phyloP scores from a whole-genome alignment of 495 filamentous ascomycete genomes.

The Penicillium tannophilum region DNA sequence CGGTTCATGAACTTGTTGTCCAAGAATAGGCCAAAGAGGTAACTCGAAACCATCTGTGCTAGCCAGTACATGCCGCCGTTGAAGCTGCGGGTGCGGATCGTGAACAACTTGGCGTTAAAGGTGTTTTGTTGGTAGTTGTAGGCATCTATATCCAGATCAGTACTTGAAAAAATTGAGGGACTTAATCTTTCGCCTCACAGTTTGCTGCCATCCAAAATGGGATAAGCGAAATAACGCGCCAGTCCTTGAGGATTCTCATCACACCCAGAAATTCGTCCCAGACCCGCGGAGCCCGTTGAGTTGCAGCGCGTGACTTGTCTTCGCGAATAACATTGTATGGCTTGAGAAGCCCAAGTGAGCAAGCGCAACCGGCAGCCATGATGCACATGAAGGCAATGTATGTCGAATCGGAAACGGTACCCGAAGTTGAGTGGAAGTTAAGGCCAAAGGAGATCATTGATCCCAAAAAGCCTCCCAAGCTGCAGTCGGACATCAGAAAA shows the following conservation, averaged over 20 bases:
- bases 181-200: not conserved
- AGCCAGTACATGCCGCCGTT: slow-evolving; percentile 10
- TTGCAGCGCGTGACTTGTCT: slow-evolving; percentile 7
- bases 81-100: slow-evolving; percentile 5
- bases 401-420: slow-evolving; percentile 6
- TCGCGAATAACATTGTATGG: slow-evolving; percentile 11
- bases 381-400: slow-evolving; percentile 14
- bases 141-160: not conserved
- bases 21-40: slow-evolving; percentile 9
- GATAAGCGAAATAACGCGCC: slow-evolving; percentile 8
- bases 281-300: not conserved
- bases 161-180: not conserved
- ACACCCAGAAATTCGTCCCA: slow-evolving; percentile 4
- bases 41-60: slow-evolving; percentile 10
- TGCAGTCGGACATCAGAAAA: not conserved
- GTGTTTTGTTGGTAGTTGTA: slow-evolving; percentile 13
- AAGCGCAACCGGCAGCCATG: slow-evolving; percentile 6
- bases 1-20: slow-evolving; percentile 12
- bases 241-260: slow-evolving; percentile 7
- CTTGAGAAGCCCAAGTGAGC: slow-evolving; percentile 3
- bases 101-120: slow-evolving; percentile 6
- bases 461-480: not conserved
- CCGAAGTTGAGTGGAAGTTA: slow-evolving; percentile 2
- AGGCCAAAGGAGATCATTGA: slow-evolving; percentile 9
- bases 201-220: slow-evolving; percentile 13